phyloP scores from a whole-genome alignment of 257 asterid genomes.

The Solanum acaule region DNA sequence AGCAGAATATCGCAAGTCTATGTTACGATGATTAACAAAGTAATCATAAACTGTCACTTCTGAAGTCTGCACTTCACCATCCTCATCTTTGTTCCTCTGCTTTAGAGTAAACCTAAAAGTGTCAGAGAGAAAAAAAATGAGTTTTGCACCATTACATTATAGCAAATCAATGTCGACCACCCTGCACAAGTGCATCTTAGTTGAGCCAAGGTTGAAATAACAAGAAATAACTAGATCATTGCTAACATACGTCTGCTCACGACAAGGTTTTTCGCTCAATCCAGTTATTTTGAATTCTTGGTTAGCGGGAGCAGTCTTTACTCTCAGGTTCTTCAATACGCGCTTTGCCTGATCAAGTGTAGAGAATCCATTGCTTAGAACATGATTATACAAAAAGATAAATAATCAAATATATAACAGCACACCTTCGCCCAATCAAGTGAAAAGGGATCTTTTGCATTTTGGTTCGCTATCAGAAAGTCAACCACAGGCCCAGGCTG shows the following conservation, averaged over 20 bases:
- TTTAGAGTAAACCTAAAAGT: slow-evolving; percentile 50
- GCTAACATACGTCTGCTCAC: slow-evolving; percentile 46
- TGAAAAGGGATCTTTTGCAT: slow-evolving; percentile 60
- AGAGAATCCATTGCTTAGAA: neutral
- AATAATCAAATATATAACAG: neutral
- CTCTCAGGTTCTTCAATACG: slow-evolving; percentile 65
- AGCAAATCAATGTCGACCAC: neutral
- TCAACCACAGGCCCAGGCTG: slow-evolving; percentile 76
- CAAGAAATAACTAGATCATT: neutral
- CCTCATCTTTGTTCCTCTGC: slow-evolving; percentile 45
- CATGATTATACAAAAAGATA: neutral
- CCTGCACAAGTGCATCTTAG: neutral
- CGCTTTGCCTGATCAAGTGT: slow-evolving; percentile 58
- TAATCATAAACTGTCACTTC: slow-evolving; percentile 89
- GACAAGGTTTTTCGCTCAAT: slow-evolving; percentile 66
- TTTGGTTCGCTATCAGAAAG: slow-evolving; percentile 69
- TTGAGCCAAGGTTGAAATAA: neutral
- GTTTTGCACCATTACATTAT: neutral
- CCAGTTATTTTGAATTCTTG: slow-evolving; percentile 83
- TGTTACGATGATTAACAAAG: slow-evolving; percentile 66
- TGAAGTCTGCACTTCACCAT: slow-evolving; percentile 39
- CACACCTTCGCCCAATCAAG: slow-evolving; percentile 80
- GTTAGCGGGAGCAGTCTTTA: slow-evolving; percentile 62
- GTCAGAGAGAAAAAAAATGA: neutral
- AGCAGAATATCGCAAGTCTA: slow-evolving; percentile 70